Evolutionary conservation across 345 rosid genomes (phyloP).

Genomic region (Anacardium occidentale): DNA sequence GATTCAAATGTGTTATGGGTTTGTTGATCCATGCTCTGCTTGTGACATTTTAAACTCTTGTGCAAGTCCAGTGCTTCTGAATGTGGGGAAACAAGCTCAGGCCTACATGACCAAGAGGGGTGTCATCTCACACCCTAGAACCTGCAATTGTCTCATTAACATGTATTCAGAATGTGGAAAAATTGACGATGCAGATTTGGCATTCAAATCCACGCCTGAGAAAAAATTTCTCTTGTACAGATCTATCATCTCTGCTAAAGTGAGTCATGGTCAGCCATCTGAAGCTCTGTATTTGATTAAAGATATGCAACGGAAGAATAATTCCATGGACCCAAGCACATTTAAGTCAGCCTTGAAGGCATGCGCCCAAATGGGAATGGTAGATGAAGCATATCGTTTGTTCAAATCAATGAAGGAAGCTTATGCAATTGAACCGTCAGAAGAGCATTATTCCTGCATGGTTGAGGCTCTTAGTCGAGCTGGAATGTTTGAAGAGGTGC

Average conservation of each 20-base stretch:
- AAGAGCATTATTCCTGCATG: conserved; percentile 29
- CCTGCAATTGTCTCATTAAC: conserved; percentile 15
- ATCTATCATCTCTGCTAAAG: conserved; percentile 30
- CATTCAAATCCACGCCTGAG: conserved; percentile 16
- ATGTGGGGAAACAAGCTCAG: conserved; percentile 29
- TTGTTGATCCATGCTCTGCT: conserved; percentile 17
- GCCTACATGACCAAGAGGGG: conserved; percentile 31
- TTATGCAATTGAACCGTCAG: conserved; percentile 21
- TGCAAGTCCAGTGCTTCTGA: conserved; percentile 18
- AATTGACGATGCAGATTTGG: conserved; percentile 22
- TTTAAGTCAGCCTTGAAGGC: conserved; percentile 27
- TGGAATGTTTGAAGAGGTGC: conserved; percentile 26
- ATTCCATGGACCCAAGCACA: conserved; percentile 18
- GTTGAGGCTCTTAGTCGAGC: conserved; percentile 29
- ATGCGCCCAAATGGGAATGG: conserved; percentile 19
- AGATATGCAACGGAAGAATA: conserved; percentile 20
- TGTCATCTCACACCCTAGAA: conserved; percentile 23
- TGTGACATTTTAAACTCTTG: conserved; percentile 23
- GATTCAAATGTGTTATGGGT: conserved; percentile 23
- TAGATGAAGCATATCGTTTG: conserved; percentile 22
- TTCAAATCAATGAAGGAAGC: conserved; percentile 23
- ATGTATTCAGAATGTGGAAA: conserved; percentile 24
- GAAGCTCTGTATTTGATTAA: conserved; percentile 24
- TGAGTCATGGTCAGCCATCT: conserved; percentile 27
- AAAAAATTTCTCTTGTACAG: conserved; percentile 24